Evolutionary conservation across 176 grass and related monocot genomes (phyloP), one percentile per base, ranked within the genome.

Genomic region (Oropetium thomaeum): DNA sequence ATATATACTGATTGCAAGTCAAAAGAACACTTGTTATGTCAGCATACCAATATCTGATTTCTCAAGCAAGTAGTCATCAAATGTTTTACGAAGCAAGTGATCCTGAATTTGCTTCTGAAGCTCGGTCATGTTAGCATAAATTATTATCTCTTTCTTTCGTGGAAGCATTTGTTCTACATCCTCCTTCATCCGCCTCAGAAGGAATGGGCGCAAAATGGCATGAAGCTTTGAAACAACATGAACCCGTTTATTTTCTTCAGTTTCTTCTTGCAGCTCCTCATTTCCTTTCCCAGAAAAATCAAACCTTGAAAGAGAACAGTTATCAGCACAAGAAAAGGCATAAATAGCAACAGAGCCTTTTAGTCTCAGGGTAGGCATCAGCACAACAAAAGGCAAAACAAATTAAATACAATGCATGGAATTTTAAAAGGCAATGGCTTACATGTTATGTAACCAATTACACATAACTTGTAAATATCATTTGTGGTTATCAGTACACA

Each of bases 71-170:
- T 90, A 96, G 4, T 77, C 53, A 40, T 90, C 86, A 71, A 99
- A 87, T 64, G 89, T 96, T 88, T 88, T 74, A 63, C 90, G 65
- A 73, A 92, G 39, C 74, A 99, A 90, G 82, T 96, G 96, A 67
- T 82, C 81, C 83, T 96, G 89, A 63, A 99, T 71, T 81, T 90
- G 64, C 65, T 90, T 99, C 83, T 99, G 96, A 86, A 90, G 83
- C 23, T 88, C 81, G 5, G 91, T 92, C 91, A 99, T 99, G 70
- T 92, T 95, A 66, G 89, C 96, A 88, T 99, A 99, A 79, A 99
- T 70, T 75, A 99, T 90, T 65, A 95, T 95, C 87, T 99, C 96
- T 83, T 95, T 95, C 84, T 92, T 99, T 55, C 82, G 82, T 64
- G 96, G 96, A 81, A 99, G 89, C 85, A 92, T 84, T 35, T 90